Percentiles rank a stretch among this genome's conserved stretches.
phyloP scores from a whole-genome alignment of 352 stramenopile genomes.

The Pythium guiyangense region DNA sequence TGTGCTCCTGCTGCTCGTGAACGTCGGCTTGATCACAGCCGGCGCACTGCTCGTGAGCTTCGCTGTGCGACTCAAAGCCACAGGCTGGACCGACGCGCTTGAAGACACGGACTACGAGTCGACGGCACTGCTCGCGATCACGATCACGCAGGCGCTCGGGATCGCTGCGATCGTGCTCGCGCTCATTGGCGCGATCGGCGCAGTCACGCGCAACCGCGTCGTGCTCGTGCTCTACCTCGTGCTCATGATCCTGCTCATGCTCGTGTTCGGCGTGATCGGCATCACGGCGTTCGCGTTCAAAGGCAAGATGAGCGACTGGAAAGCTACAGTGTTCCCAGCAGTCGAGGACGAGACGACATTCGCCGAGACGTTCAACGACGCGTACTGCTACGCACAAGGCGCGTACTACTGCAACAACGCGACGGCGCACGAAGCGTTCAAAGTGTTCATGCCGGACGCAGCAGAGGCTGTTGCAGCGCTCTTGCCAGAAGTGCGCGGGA shows the following conservation, averaged over 20 bases:
- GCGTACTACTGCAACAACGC: slow-evolving; percentile 84
- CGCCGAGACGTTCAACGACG: slow-evolving; percentile 66
- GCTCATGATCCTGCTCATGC: slow-evolving; percentile 63
- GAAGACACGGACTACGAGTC: slow-evolving; percentile 65
- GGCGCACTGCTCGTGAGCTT: slow-evolving; percentile 69
- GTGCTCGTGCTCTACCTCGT: slow-evolving; percentile 71
- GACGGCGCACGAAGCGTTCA: slow-evolving; percentile 44
- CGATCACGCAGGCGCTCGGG: slow-evolving; percentile 47
- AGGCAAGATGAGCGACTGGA: slow-evolving; percentile 60
- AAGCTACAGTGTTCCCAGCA: slow-evolving; percentile 46
- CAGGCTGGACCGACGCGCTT: slow-evolving; percentile 74
- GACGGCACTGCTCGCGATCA: slow-evolving; percentile 36
- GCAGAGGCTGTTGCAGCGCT: slow-evolving; percentile 26
- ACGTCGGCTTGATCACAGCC: slow-evolving; percentile 62
- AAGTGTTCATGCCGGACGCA: slow-evolving; percentile 58
- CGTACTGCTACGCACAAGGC: slow-evolving; percentile 83
- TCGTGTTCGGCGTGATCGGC: slow-evolving; percentile 66
- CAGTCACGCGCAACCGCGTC: slow-evolving; percentile 57
- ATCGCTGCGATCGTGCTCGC: slow-evolving; percentile 50
- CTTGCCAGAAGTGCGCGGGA: slow-evolving; percentile 57
- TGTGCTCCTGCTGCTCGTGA: slow-evolving; percentile 68
- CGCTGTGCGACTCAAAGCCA: slow-evolving; percentile 41
- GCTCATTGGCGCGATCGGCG: slow-evolving; percentile 59
- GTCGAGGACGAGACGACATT: slow-evolving; percentile 47
- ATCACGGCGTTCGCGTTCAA: slow-evolving; percentile 70